Conservation (phyloP, 2,329 filamentous ascomycete genomes). For the Colletotrichum sp. region DNA sequence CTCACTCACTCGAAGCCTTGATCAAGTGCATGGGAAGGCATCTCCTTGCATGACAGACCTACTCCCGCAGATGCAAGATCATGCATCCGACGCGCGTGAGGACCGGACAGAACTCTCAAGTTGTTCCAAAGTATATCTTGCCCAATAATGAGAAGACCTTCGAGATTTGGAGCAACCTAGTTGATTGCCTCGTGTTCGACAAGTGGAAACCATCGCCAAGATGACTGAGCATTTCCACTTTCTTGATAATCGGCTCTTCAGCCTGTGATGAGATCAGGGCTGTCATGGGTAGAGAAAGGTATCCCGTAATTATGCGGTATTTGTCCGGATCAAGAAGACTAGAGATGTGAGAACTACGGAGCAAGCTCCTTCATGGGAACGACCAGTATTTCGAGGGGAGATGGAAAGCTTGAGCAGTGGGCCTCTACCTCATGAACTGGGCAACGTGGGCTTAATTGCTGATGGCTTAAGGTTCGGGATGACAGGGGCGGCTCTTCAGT, state of each 20-base stretch:
- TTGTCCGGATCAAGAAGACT: background rate
- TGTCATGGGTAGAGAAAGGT: background rate
- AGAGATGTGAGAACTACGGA: rapidly evolving
- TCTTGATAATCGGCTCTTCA: background rate
- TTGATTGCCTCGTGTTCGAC: background rate
- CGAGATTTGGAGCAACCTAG: rapidly evolving
- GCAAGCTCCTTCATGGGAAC: background rate
- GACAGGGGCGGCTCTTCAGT: background rate
- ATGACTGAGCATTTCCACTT: background rate
- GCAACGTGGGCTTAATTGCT: background rate
- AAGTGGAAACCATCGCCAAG: background rate
- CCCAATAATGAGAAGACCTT: background rate
- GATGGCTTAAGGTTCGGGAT: background rate
- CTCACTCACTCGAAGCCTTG: background rate
- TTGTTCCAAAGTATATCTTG: background rate
- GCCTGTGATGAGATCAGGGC: background rate
- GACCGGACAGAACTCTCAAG: background rate
- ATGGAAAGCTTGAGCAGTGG: background rate
- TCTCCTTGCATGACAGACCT: background rate
- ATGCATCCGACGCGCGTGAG: background rate
- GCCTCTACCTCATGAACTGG: background rate
- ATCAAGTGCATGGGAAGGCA: background rate
- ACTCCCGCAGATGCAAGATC: background rate
- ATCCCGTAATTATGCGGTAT: background rate
- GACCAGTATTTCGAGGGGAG: background rate